These are phyloP conservation scores for Colletotrichum godetiae DNA, from an alignment of 2,329 filamentous ascomycete species.

Conservation along the genomic window DNA sequence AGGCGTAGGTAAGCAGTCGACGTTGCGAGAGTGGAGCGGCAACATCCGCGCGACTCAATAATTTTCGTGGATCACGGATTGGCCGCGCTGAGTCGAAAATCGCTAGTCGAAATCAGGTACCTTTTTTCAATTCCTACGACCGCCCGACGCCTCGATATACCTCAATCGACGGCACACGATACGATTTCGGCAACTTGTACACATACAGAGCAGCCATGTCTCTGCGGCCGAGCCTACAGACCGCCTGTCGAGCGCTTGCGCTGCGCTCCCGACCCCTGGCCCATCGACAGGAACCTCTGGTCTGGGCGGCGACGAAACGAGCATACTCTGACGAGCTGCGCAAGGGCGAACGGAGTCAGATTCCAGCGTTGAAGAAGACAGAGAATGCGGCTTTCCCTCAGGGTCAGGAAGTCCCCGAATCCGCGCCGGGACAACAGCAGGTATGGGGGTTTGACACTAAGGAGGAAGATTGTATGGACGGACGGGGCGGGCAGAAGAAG, in stretches of 20 bases:
- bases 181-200: background rate
- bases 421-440: constrained; percentile 9
- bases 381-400: background rate
- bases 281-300: constrained; percentile 39
- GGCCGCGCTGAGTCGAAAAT: constrained; percentile 3
- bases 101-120: background rate
- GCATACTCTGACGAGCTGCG: constrained; percentile 42
- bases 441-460: background rate
- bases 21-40: constrained; percentile 25
- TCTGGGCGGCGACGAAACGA: constrained; percentile 39
- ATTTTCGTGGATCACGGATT: constrained; percentile 29
- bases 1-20: constrained; percentile 16
- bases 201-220: constrained; percentile 55
- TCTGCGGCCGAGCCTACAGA: constrained; percentile 63
- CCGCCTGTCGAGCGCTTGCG: constrained; percentile 54
- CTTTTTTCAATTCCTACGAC: background rate
- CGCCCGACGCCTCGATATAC: background rate
- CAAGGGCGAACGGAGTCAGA: background rate
- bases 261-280: constrained; percentile 49
- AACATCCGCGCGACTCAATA: constrained; percentile 33
- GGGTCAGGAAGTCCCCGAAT: background rate
- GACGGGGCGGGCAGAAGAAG: background rate
- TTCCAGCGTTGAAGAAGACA: constrained; percentile 7
- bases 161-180: background rate
- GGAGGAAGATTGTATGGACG: background rate